A percentile compares a stretch with the other conserved stretches of the same genome.
phyloP scores from a whole-genome alignment of 306 rosid genomes.

The Cucurbita ficifolia region DNA sequence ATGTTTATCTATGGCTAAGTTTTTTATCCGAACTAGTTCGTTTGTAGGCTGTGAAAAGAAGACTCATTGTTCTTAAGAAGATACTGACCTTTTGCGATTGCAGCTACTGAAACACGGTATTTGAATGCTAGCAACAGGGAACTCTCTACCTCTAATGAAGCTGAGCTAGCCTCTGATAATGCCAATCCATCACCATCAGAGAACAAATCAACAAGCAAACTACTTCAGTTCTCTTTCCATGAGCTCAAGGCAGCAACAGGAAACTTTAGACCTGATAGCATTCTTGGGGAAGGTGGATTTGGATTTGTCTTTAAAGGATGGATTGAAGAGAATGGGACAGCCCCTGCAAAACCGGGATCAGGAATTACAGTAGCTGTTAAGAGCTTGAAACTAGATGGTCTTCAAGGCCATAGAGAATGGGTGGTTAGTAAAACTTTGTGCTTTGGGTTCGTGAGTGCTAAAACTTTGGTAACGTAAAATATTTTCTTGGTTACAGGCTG shows the following conservation, averaged over 20 bases:
- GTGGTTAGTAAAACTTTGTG: slow-evolving; percentile 84
- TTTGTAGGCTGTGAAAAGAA: background rate
- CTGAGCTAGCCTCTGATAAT: slow-evolving; percentile 53
- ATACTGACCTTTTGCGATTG: slow-evolving; percentile 19
- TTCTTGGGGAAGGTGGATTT: slow-evolving; percentile 96
- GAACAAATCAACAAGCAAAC: slow-evolving; percentile 40
- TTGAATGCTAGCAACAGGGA: slow-evolving; percentile 92
- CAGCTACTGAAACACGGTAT: slow-evolving; percentile 86
- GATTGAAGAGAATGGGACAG: slow-evolving; percentile 95
- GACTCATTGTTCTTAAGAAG: background rate
- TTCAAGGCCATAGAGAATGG: slow-evolving; percentile 99
- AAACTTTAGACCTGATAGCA: slow-evolving; percentile 95
- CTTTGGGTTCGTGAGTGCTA: slow-evolving; percentile 20
- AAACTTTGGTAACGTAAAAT: background rate
- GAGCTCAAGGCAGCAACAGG: slow-evolving; percentile 91
- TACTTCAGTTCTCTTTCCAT: slow-evolving; percentile 69
- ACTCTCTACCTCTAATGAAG: slow-evolving; percentile 57
- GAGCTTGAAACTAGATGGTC: slow-evolving; percentile 92
- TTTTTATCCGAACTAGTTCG: background rate
- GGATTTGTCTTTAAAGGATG: slow-evolving; percentile 95
- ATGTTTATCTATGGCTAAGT: background rate
- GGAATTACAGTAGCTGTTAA: slow-evolving; percentile 90
- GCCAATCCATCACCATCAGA: slow-evolving; percentile 42
- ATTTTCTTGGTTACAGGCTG: slow-evolving; percentile 48
- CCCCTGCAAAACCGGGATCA: slow-evolving; percentile 88